Evolutionary conservation across 2,329 filamentous ascomycete species (phyloP).

Genomic region (Phyllosticta citribraziliensis): DNA sequence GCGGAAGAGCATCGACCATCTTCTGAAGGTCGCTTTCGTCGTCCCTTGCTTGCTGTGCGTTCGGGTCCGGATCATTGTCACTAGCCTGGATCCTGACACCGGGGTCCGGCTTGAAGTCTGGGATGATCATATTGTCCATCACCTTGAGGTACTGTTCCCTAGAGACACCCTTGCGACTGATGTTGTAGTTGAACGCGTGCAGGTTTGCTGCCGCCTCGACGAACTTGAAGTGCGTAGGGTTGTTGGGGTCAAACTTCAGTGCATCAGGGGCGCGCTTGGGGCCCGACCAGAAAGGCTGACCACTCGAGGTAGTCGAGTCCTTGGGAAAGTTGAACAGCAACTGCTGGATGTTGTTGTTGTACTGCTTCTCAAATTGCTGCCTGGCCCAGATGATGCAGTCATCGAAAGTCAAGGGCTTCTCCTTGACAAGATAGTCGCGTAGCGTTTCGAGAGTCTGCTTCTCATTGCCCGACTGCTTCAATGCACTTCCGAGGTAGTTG

Average conservation of each 20-base stretch:
- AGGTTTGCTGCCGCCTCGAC: conserved; percentile 82
- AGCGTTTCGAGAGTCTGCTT: conserved; percentile 88
- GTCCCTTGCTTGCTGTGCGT: conserved; percentile 53
- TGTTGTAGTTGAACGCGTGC: conserved; percentile 96
- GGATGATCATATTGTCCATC: conserved; percentile 85
- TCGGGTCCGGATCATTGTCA: conserved; percentile 90
- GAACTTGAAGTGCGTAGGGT: conserved; percentile 80
- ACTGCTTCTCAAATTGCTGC: conserved; percentile 89
- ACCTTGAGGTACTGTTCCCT: conserved; percentile 68
- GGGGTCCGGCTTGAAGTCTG: conserved; percentile 84
- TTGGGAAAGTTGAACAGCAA: conserved; percentile 95
- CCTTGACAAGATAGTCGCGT: conserved; percentile 79
- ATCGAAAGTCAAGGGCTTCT: conserved; percentile 85
- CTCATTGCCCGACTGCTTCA: conserved; percentile 92
- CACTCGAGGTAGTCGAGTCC: conserved; percentile 77
- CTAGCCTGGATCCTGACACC: conserved; percentile 94
- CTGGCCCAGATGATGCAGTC: conserved; percentile 96
- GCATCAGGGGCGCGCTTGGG: conserved; percentile 93
- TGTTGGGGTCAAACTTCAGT: conserved; percentile 76
- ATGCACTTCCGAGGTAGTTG: conserved; percentile 74
- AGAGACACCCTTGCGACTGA: conserved; percentile 69
- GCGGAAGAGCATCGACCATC: conserved; percentile 63
- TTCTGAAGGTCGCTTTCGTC: conserved; percentile 68
- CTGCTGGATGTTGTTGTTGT: conserved; percentile 93
- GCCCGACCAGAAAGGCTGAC: conserved; percentile 93